Evolutionary conservation across 495 filamentous ascomycete genomes (phyloP), one percentile per base, ranked within the genome.

Genomic region (Achaetomiella virescens): DNA sequence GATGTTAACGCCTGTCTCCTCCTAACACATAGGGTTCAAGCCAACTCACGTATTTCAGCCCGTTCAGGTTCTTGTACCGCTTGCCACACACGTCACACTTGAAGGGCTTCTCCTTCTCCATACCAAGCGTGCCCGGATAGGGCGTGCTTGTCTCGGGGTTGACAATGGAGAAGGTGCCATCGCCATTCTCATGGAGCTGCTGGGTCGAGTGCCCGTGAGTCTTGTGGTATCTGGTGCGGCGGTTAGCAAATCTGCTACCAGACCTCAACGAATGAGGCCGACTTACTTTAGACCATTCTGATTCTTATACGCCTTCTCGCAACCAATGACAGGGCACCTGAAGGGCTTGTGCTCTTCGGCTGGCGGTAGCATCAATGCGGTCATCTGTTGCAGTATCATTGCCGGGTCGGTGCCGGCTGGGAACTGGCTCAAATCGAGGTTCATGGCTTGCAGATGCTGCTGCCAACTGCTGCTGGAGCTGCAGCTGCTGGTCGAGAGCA

Each of bases 91-190:
- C 83, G 47, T 97, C 90, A 71, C 93, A 99, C 65, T 89, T 88
- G 72, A 97, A 97, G 6, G 93, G 93, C 72, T 99, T 99, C 74
- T 97, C 91, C 70, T 97, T 99, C 73, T 99, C 93, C 95, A 99
- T 99, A 9, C 95, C 95, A 11, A 95, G 76, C 9, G 95, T 97
- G 49, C 95, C 95, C 0, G 93, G 92, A 58, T 97, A 97, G 0
- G 93, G 93, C 0, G 87, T 78, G 21, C 89, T 91, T 6, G 95
- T 97, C 60, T 96, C 89, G 0, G 93, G 95, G 64, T 99, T 95
- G 48, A 99, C 92, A 45, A 97, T 99, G 8, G 92, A 97, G 72
- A 93, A 96, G 3, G 93, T 97, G 40, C 93, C 95, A 65, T 99
- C 92, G 12, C 85, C 83, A 62, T 99, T 99, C 66, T 95, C 90